phyloP scores from a whole-genome alignment of 139 green algal species.

The Cymbomonas tetramitiformis region DNA sequence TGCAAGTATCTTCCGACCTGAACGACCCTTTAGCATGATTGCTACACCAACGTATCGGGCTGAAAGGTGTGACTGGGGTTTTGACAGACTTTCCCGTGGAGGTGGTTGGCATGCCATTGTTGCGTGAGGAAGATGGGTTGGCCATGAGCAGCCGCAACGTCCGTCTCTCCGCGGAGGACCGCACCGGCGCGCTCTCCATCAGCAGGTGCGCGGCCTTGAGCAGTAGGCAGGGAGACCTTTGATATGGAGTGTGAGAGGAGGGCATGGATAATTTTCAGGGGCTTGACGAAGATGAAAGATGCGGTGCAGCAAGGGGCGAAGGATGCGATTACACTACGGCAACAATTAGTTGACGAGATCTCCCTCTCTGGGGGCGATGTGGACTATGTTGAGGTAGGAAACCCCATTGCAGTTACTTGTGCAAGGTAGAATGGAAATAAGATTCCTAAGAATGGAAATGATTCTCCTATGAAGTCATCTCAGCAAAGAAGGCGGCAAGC shows the following conservation, averaged over 20 bases:
- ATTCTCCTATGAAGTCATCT: too few relatives aligned
- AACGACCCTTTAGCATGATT: too few relatives aligned
- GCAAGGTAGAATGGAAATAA: too few relatives aligned
- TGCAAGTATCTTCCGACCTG: too few relatives aligned
- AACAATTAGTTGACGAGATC: neutral
- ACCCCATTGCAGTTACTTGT: too few relatives aligned
- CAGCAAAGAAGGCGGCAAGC: too few relatives aligned
- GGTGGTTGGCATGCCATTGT: constrained; percentile 70
- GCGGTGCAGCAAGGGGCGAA: neutral
- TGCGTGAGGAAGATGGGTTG: constrained; percentile 74
- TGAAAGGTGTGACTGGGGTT: constrained; percentile 55
- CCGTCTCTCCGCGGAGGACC: constrained; percentile 44
- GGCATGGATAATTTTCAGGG: neutral
- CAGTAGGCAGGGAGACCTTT: neutral
- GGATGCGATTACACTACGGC: neutral
- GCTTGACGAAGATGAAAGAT: neutral
- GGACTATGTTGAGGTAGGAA: constrained; percentile 34
- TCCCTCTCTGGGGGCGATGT: constrained; percentile 10
- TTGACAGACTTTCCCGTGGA: constrained; percentile 75
- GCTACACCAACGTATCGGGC: neutral
- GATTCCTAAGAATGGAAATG: too few relatives aligned
- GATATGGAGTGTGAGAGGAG: neutral
- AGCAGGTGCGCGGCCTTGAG: neutral
- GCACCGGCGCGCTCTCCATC: neutral
- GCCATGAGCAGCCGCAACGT: constrained; percentile 91